phyloP scores from a whole-genome alignment of 1,139 yeast genomes.

The Diutina scorzettiae region DNA sequence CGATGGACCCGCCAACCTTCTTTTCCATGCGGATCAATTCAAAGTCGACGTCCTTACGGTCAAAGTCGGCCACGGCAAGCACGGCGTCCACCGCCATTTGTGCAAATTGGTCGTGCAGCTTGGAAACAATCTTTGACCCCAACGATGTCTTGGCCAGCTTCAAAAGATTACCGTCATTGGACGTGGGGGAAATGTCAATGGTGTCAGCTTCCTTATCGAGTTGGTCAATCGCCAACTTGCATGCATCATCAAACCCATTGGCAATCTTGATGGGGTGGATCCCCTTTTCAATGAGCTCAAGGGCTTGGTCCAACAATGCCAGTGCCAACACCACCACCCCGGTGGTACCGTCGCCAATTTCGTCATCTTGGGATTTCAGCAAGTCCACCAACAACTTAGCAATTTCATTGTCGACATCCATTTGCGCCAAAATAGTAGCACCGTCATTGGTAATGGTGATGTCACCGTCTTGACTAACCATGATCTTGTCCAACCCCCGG shows the following conservation, averaged over 20 bases:
- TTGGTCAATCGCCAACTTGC: conserved; percentile 74
- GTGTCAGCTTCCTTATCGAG: conserved; percentile 65
- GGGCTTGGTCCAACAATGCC: conserved; percentile 87
- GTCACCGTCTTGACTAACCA: conserved; percentile 90
- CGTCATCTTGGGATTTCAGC: conserved; percentile 94
- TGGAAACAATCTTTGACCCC: conserved; percentile 92
- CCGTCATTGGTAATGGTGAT: conserved; percentile 98
- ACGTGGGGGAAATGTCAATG: conserved; percentile 38
- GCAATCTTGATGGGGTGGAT: conserved; percentile 96
- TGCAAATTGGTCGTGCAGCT: conserved; percentile 87
- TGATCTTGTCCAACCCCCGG: conserved; percentile 92
- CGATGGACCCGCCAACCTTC: conserved; percentile 88
- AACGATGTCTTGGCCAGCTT: conserved; percentile 91
- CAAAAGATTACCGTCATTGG: conserved; percentile 44
- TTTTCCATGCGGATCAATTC: conserved; percentile 93
- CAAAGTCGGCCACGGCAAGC: conserved; percentile 80
- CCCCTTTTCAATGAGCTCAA: conserved; percentile 90
- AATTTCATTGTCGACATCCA: conserved; percentile 93
- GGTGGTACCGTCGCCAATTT: conserved; percentile 98
- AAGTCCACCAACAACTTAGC: conserved; percentile 92
- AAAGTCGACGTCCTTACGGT: conserved; percentile 90
- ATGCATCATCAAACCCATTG: conserved; percentile 95
- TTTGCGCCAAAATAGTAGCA: conserved; percentile 89
- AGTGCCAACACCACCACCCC: conserved; percentile 97
- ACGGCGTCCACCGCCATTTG: conserved; percentile 97